Evolutionary conservation across 495 filamentous ascomycete species (phyloP), one percentile per base, ranked within the genome.

Genomic region (Aspergillus kassunensis): DNA sequence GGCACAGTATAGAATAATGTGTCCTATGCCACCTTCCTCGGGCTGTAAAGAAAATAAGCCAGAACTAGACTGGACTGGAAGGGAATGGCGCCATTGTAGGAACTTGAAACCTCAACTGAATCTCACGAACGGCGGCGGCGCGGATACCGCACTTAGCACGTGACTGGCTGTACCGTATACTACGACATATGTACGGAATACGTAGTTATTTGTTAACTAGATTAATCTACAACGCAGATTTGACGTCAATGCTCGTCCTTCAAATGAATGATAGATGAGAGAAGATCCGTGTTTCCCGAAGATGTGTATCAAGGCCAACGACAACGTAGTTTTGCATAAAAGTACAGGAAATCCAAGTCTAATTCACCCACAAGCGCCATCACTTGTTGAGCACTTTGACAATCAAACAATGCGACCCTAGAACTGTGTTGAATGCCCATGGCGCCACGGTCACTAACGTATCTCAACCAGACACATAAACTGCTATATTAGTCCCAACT

Each of bases 401-500:
- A 42, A 19, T 29, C 47, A 16, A 19, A 27, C 31, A 21, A 23
- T 19, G 13, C 31, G 20, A 27, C n/a, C n/a, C n/a, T n/a, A n/a
- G n/a, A n/a, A n/a, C n/a, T n/a, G 37, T 41, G 24, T 43, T 27
- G 34, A 11, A 44, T 44, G 15, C 40, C 34, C 20, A 40, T 18
- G 11, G 6, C 39, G 13, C 16, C 18, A 11, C 43, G 33, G 12
- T 34, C 43, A 44, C 31, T 20, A 44, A 16, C 19, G 15, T 20
- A 12, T 51, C 21, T 49, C 51, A 35, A 54, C 36, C 29, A 53
- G 36, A 29, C 39, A 36, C 46, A 42, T 11, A 41, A 18, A 25
- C 16, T 29, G 24, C 6, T 34, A 19, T n/a, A 24, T 75, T 57
- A 80, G 46, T 79, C 71, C 75, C 76, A 80, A 59, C 78, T 80